Conservation (phyloP, 345 rosid genomes). For the Trapa bicornis region DNA sequence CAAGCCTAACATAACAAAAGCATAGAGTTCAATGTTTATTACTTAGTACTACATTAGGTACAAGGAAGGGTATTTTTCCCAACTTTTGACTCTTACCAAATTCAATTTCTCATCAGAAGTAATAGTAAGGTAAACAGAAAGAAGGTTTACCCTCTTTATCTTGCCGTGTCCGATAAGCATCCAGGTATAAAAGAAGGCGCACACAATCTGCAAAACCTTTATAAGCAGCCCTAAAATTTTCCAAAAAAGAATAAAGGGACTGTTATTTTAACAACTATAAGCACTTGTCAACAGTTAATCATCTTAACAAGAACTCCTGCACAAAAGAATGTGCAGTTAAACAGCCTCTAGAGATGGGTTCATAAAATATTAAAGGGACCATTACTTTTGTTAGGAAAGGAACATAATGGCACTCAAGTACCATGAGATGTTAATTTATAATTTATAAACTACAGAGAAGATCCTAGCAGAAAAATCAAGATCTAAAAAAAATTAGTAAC, state of each 20-base stretch:
- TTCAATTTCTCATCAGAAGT: background rate
- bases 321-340: background rate
- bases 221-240: slow-evolving; percentile 77
- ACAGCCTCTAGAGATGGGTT: background rate
- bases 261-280: background rate
- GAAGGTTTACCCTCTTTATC: slow-evolving; percentile 72
- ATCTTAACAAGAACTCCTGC: background rate
- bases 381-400: too few species aligned
- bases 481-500: too few species aligned
- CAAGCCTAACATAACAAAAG: slow-evolving; percentile 45
- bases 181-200: slow-evolving; percentile 80
- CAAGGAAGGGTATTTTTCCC: background rate
- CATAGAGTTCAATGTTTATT: background rate
- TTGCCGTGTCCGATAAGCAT: slow-evolving; percentile 81
- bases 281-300: background rate
- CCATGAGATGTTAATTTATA: too few species aligned
- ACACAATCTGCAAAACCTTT: slow-evolving; percentile 95
- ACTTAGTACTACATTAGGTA: background rate
- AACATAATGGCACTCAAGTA: too few species aligned
- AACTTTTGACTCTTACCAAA: background rate
- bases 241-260: slow-evolving; percentile 20
- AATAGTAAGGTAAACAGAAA: background rate
- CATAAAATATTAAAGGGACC: background rate
- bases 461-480: too few species aligned
- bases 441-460: too few species aligned